Conservation (phyloP, 1,284 basidiomycete species). For the Trichosporon inkin region DNA sequence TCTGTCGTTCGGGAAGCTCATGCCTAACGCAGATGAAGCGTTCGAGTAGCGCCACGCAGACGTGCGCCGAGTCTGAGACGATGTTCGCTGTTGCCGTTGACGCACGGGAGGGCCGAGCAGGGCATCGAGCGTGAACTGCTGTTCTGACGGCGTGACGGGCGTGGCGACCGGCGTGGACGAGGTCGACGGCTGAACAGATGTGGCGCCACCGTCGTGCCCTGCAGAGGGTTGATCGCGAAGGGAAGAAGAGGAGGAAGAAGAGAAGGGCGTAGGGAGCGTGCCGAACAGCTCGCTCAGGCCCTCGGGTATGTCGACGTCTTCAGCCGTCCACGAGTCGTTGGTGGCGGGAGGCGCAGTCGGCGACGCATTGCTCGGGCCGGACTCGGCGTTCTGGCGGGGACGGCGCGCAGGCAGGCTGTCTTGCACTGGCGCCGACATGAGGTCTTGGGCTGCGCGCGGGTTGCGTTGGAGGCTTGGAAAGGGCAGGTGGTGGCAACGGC, state of each 20-base stretch:
- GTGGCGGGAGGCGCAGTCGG: conserved; percentile 4
- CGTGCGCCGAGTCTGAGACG: not conserved
- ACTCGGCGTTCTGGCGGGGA: not conserved
- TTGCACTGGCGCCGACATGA: conserved; percentile 7
- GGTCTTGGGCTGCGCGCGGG: not conserved
- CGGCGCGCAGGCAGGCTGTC: conserved; percentile 6
- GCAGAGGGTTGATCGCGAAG: not conserved
- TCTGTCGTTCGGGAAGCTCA: conserved; percentile 10
- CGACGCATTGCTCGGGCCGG: not conserved
- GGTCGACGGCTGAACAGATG: not conserved
- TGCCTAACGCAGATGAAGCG: conserved; percentile 2
- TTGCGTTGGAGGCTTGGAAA: not conserved
- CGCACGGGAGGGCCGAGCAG: not conserved
- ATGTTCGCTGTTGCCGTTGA: not conserved
- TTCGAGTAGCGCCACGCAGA: not conserved
- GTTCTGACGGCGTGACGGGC: not conserved
- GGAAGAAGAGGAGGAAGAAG: not conserved
- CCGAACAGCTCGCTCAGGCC: conserved; percentile 16
- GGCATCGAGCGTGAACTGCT: conserved; percentile 6
- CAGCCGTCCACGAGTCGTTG: conserved; percentile 7
- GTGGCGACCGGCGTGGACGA: conserved; percentile 1
- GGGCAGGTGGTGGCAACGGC: no score
- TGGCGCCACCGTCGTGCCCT: not conserved
- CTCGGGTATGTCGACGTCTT: conserved; percentile 17
- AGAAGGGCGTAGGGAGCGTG: conserved; percentile 1